Evolutionary conservation across 2,329 filamentous ascomycete species (phyloP), one percentile per base, ranked within the genome.

Genomic region (Cordyceps cicadae): DNA sequence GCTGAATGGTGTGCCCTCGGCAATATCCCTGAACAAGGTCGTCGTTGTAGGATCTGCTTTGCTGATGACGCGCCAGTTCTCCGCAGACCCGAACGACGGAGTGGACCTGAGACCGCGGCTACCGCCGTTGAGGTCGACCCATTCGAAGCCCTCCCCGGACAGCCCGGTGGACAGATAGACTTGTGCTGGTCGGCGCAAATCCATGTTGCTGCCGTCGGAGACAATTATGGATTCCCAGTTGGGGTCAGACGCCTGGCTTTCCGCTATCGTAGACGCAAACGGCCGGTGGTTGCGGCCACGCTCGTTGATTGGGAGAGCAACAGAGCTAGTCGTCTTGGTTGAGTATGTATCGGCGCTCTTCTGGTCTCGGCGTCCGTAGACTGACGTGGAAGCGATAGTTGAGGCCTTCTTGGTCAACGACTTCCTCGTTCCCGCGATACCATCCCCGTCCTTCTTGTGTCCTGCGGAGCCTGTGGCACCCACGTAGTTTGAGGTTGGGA

Each of bases 61-160:
- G 21, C 63, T 63, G n/a, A 72, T 66, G 8, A 71, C 62, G 21
- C 70, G 67, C 74, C 74, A 76, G 59, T 76, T 75, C 63, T 75
- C 74, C 3, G 66, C 60, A 2, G 73, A 74, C 7, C 67, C 70
- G 62, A 75, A 75, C 0, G 73, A 75, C 0, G 67, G 59, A 4
- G 72, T 70, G 5, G 66, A 70, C 5, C 62, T 60, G 52, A 70
- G 46, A 46, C 67, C 70, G 58, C 64, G 66, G 54, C 62, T 63
- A 29, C 29, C 29, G 9, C 62, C 62, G 3, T 65, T 66, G 7
- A 60, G 62, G 37, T 69, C 67, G 43, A 67, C 66, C 69, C 68
- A 71, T n/a, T 62, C 54, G 34, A 63, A 64, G 63, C 52, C 63
- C 43, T 59, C 66, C 14, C 62, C 66, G 66, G 66, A 26, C 65